phyloP scores from a whole-genome alignment of 441 rosid genomes.

The Pelargonium citronellum region DNA sequence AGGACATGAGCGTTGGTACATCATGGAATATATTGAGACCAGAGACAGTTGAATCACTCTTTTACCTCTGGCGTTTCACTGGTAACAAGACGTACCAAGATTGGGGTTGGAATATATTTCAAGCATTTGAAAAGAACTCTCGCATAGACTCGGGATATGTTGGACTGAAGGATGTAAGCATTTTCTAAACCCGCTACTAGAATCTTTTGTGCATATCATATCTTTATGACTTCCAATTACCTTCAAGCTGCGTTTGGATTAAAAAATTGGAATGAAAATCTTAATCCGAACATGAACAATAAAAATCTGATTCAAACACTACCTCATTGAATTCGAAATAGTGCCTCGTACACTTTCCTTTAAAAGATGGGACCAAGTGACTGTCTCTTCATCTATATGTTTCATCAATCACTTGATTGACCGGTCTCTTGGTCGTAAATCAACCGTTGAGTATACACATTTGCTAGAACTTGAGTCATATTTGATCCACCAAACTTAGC shows the following conservation, averaged over 20 bases:
- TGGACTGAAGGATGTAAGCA: slow-evolving; percentile 84
- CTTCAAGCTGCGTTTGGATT: too few relatives aligned
- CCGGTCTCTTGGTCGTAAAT: too few relatives aligned
- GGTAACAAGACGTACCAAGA: slow-evolving; percentile 94
- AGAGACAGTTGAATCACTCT: slow-evolving; percentile 89
- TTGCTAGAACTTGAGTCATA: too few relatives aligned
- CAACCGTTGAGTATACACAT: too few relatives aligned
- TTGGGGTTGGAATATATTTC: slow-evolving; percentile 99
- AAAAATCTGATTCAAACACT: too few relatives aligned
- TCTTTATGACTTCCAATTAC: not conserved
- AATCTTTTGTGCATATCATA: not conserved
- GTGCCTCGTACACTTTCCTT: too few relatives aligned
- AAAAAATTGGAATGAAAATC: not conserved
- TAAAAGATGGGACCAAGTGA: not conserved
- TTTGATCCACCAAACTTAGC: too few relatives aligned
- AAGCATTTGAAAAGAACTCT: slow-evolving; percentile 87
- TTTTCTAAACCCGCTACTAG: not conserved
- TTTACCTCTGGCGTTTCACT: slow-evolving; percentile 89
- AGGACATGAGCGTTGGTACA: slow-evolving; percentile 94
- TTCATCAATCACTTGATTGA: too few relatives aligned
- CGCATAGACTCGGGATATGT: slow-evolving; percentile 80
- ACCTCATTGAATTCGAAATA: too few relatives aligned
- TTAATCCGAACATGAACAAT: not conserved
- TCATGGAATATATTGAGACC: slow-evolving; percentile 93
- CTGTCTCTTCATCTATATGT: too few relatives aligned